Base-by-base conservation (phyloP, 2,329 filamentous ascomycete species). In the Sporothrix protearum region DNA sequence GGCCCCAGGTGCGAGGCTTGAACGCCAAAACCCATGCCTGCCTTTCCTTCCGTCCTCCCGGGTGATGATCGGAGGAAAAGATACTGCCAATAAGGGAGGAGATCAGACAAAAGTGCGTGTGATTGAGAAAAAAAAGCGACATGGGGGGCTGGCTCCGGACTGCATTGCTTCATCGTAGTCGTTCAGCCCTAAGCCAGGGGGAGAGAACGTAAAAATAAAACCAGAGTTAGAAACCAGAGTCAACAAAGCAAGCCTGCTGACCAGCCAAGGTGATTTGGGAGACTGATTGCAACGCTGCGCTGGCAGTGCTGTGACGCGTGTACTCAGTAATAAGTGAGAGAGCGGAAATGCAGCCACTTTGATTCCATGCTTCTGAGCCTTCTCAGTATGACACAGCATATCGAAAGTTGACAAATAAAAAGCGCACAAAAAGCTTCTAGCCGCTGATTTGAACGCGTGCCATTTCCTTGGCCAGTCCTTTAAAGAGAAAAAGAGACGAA, bases 111-210 rank as follows among this genome's bases (percentile, higher is more conserved):
- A 36, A 49, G 30, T 28, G 28, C 47, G 30, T n/a, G 19, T 53
- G 30, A 25, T 39, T 39, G 45, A 36, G 28, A 63, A 47, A 12
- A 53, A 25, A 39, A 68, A 8, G 9, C n/a, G 47, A 68, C 45
- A 51, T 12, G 25, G 63, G 63, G 61, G 7, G 39, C 22, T 47
- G 25, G 39, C 16, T 53, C 25, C 12, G 22, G 5, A 25, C 19
- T 14, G 45, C 42, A 42, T 68, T 10, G 25, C 49, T 19, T 25
- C n/a, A n/a, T n/a, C n/a, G n/a, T n/a, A n/a, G 47, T 16, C 28
- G n/a, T 68, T 68, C 47, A 68, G 66, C 66, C 66, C 66, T 68
- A 68, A 55, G 49, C 33, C 66, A 57, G 66, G 66, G 63, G 42
- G 59, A 63, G 55, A 45, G 36, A 64, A 64, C 14, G 45, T 30